A percentile compares a stretch with the other conserved stretches of the same genome.
These are phyloP conservation scores for Calocybe gangraenosa DNA, from an alignment of 768 basidiomycete species.

Conservation along the genomic window DNA sequence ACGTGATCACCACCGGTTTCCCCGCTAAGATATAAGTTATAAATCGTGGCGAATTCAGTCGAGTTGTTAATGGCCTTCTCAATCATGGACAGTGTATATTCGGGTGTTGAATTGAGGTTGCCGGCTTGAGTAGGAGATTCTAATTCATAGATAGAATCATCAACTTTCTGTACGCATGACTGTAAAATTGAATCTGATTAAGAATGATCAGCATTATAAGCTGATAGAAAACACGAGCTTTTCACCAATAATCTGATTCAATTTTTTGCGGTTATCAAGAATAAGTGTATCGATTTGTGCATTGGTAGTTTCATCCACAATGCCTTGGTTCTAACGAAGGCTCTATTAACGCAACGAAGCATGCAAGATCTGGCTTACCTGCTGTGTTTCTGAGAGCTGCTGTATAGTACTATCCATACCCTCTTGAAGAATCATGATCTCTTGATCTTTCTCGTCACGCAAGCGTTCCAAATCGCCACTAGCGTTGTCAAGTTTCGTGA, in stretches of 20 bases:
- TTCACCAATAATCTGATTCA: constrained; percentile 93
- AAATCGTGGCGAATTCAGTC: constrained; percentile 93
- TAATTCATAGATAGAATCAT: constrained; percentile 95
- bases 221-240: not conserved
- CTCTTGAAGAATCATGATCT: constrained; percentile 92
- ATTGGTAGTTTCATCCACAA: constrained; percentile 86
- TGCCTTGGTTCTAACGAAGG: constrained; percentile 65
- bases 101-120: constrained; percentile 95
- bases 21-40: constrained; percentile 84
- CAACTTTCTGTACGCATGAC: constrained; percentile 94
- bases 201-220: constrained; percentile 12
- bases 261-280: constrained; percentile 93
- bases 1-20: constrained; percentile 93
- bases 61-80: constrained; percentile 95
- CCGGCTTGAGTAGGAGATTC: constrained; percentile 95
- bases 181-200: constrained; percentile 90
- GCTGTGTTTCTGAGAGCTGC: constrained; percentile 80
- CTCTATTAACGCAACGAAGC: not conserved
- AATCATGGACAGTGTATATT: constrained; percentile 97
- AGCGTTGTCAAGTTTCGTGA: constrained; percentile 74
- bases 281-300: constrained; percentile 98
- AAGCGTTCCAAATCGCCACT: constrained; percentile 73
- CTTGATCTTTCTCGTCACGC: constrained; percentile 95
- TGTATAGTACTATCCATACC: constrained; percentile 91
- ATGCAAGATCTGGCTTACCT: constrained; percentile 48